Conservation (phyloP, 2,329 filamentous ascomycete species). For the Madurella mycetomatis region DNA sequence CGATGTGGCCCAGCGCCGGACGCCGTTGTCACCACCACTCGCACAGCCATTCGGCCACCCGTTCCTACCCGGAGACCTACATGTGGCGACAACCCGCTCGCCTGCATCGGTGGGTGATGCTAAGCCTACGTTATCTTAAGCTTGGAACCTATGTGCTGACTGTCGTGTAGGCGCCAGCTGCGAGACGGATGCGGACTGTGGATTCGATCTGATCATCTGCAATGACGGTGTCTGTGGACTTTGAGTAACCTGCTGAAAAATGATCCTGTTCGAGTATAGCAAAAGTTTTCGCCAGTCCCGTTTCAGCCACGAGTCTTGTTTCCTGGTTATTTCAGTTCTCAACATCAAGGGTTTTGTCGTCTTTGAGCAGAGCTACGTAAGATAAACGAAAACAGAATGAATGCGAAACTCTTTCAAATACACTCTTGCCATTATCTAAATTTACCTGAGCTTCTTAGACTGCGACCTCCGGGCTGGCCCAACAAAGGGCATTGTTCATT, state of each 20-base stretch:
- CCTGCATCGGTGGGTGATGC: slow-evolving; percentile 16
- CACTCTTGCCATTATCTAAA: no score
- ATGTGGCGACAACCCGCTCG: slow-evolving; percentile 9
- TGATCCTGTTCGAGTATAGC: no score
- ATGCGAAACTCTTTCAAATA: no score
- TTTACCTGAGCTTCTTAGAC: no score
- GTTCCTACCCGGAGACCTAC: not conserved
- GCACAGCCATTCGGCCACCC: slow-evolving; percentile 1
- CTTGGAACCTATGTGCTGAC: not conserved
- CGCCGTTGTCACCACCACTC: slow-evolving; percentile 4
- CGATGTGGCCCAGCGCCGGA: slow-evolving; percentile 2
- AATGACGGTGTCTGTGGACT: slow-evolving; percentile 14
- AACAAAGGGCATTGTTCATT: no score
- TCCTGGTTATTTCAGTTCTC: no score
- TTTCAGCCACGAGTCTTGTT: no score
- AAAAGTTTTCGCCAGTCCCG: no score
- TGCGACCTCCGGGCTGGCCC: no score
- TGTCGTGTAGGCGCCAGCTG: slow-evolving; percentile 7
- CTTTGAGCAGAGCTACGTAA: no score
- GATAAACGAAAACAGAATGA: no score
- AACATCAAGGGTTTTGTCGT: no score
- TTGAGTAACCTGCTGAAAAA: not conserved
- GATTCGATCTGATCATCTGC: slow-evolving; percentile 17
- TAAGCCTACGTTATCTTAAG: not conserved
- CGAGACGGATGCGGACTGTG: slow-evolving; percentile 13